Evolutionary conservation across 495 filamentous ascomycete species (phyloP), one percentile per base, ranked within the genome.

Genomic region (Penicillium waksmanii): DNA sequence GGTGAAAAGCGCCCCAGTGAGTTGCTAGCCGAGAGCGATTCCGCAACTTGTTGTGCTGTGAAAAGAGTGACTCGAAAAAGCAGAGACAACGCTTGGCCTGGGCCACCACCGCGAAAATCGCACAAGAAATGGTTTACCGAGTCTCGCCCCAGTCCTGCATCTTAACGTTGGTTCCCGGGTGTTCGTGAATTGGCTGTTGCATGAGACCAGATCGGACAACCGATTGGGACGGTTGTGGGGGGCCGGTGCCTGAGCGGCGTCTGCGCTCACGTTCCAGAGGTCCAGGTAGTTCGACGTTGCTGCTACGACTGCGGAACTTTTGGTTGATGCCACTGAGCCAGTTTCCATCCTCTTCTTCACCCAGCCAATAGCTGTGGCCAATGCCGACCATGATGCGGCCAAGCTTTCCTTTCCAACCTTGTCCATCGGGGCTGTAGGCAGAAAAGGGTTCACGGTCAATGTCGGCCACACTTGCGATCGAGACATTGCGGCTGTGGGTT

Each of bases 291-390:
- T 77, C 72, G n/a, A 57, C 64, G 54, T 59, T 65, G 56, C 67
- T 68, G 35, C 54, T 57, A 13, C 73, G 69, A 56, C 64, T 67
- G 60, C 73, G 77, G 69, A 91, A 88, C 67, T 82, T 84, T 31
- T 82, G 80, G 40, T 80, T 77, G 36, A 89, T 72, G 1, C 77
- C 79, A 50, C 76, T 72, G 60, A 85, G 79, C 89, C 89, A 92
- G 63, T 83, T 84, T 23, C 81, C 68, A 54, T 79, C 73, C 31
- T 79, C 72, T 53, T 76, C 66, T 53, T 80, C 78, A 52, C 84
- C 91, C 8, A 94, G 71, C 93, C 92, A 97, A 70, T 94, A 96
- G 53, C 77, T 77, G 60, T 77, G 82, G 18, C 87, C 88, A 18
- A 92, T 70, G 4, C 78, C 73, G 17, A 96, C 80, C 90, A 97